Conservation (phyloP, 1,139 yeast genomes). For the Yamadazyma epiphylla region DNA sequence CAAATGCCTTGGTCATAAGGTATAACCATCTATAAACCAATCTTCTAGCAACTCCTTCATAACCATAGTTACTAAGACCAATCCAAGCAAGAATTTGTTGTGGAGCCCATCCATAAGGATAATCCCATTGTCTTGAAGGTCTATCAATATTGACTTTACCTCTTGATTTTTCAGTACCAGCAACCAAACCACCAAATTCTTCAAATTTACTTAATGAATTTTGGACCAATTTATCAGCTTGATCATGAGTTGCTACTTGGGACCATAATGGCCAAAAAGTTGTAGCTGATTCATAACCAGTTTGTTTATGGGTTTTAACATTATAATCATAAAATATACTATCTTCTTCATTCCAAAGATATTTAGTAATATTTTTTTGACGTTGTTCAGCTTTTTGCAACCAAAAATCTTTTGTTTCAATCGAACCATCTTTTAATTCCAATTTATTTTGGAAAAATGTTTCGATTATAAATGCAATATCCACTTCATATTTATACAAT, state of each 20-base stretch:
- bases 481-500: constrained; percentile 85
- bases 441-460: constrained; percentile 53
- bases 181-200: constrained; percentile 82
- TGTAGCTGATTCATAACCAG: constrained; percentile 82
- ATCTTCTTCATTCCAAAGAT: constrained; percentile 79
- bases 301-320: constrained; percentile 51
- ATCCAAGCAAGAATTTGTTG: constrained; percentile 95
- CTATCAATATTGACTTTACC: constrained; percentile 67
- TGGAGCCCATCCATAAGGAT: constrained; percentile 98
- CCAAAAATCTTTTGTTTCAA: constrained; percentile 62
- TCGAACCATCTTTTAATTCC: constrained; percentile 19
- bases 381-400: constrained; percentile 50
- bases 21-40: constrained; percentile 84
- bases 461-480: constrained; percentile 67
- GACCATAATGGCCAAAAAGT: constrained; percentile 94
- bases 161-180: constrained; percentile 76
- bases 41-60: constrained; percentile 60
- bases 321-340: constrained; percentile 87
- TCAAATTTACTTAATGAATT: constrained; percentile 71
- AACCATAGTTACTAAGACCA: constrained; percentile 77
- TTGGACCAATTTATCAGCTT: constrained; percentile 62
- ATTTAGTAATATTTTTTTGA: constrained; percentile 55
- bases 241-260: constrained; percentile 64
- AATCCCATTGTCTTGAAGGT: constrained; percentile 97
- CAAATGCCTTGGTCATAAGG: constrained; percentile 89